Evolutionary conservation across 306 rosid species (phyloP).

Genomic region (Rosa rugosa): DNA sequence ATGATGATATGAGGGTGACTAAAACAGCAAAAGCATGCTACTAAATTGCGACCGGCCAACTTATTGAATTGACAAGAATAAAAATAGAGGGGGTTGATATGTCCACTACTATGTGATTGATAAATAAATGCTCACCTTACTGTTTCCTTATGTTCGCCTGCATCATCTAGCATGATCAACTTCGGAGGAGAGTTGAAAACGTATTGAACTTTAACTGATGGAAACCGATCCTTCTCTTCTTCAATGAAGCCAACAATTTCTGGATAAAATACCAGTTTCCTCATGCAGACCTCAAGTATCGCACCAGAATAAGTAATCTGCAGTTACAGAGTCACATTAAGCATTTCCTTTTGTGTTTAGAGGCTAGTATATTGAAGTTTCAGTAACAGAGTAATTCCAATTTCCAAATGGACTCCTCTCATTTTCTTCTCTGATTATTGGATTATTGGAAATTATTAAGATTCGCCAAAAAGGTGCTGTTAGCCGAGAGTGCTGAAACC

Average conservation of each 20-base stretch:
- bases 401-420: background rate
- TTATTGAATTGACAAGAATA: background rate
- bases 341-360: background rate
- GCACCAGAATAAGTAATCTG: slow-evolving; percentile 87
- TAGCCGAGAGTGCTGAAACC: background rate
- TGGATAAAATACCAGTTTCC: slow-evolving; percentile 93
- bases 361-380: background rate
- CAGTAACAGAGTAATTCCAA: background rate
- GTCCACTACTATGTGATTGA: background rate
- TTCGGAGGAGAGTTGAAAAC: slow-evolving; percentile 88
- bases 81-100: background rate
- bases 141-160: slow-evolving; percentile 72
- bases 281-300: slow-evolving; percentile 88
- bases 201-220: slow-evolving; percentile 74
- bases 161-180: slow-evolving; percentile 79
- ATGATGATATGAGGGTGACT: background rate
- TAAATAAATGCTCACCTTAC: slow-evolving; percentile 52
- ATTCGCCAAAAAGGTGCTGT: background rate
- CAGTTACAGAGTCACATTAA: slow-evolving; percentile 13
- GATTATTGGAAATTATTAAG: background rate
- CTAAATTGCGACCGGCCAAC: background rate
- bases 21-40: background rate
- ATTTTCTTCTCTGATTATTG: background rate
- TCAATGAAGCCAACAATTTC: slow-evolving; percentile 91
- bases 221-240: slow-evolving; percentile 76